Evolutionary conservation across 176 grass and related monocot species (phyloP).

Genomic region (Melocanna baccifera): DNA sequence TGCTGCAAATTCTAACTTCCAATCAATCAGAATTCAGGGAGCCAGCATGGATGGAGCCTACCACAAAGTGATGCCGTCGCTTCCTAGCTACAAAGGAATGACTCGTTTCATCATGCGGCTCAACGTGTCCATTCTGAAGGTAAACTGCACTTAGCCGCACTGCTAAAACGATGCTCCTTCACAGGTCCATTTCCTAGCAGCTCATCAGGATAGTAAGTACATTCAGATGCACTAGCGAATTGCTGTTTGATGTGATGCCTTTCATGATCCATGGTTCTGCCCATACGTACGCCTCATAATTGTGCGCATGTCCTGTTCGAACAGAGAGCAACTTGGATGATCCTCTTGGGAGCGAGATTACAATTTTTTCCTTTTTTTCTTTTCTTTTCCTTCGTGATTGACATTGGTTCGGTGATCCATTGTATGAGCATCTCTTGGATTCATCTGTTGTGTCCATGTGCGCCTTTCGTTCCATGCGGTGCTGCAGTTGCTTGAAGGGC

Average conservation of each 20-base stretch:
- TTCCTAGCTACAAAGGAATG: not conserved
- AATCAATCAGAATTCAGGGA: not conserved
- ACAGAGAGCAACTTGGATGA: not conserved
- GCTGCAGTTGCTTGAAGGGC: constrained; percentile 18
- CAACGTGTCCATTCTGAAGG: not conserved
- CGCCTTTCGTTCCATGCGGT: not conserved
- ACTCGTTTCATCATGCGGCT: not conserved
- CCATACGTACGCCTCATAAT: not conserved
- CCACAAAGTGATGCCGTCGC: not conserved
- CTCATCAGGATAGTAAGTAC: not conserved
- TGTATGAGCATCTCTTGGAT: constrained; percentile 16
- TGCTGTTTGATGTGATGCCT: not conserved
- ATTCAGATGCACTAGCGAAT: not conserved
- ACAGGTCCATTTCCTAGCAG: not conserved
- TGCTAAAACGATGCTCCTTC: not conserved
- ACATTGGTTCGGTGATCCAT: not conserved
- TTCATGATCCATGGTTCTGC: not conserved
- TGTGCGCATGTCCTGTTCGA: not conserved
- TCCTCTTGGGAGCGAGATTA: not conserved
- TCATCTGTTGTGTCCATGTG: not conserved
- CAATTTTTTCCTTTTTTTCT: too few species aligned
- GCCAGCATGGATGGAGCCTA: not conserved
- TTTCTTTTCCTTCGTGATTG: not conserved
- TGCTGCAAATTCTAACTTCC: not conserved
- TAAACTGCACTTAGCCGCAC: not conserved